A percentile compares a stretch with the other conserved stretches of the same genome.
phyloP scores from a whole-genome alignment of 768 basidiomycete genomes.

The Coprinopsis cinerea region DNA sequence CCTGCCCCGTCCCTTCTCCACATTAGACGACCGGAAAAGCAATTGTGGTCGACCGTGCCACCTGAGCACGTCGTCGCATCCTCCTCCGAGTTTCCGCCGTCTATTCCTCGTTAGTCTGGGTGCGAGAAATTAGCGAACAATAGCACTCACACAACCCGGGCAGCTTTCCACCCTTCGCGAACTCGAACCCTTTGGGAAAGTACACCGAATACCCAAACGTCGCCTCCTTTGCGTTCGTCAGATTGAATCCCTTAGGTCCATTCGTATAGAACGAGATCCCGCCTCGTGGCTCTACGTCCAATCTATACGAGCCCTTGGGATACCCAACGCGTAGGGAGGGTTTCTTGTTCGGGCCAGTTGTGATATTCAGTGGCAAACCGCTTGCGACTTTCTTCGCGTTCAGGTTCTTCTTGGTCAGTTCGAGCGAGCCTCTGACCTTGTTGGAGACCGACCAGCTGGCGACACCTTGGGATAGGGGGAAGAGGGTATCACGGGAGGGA shows the following conservation, averaged over 20 bases:
- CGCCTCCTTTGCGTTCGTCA: slow-evolving; percentile 51
- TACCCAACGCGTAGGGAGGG: slow-evolving; percentile 38
- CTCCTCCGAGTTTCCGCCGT: slow-evolving; percentile 42
- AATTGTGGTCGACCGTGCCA: slow-evolving; percentile 42
- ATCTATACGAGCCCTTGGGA: slow-evolving; percentile 46
- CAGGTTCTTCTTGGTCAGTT: background rate
- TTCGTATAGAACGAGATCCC: slow-evolving; percentile 62
- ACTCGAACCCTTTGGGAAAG: slow-evolving; percentile 53
- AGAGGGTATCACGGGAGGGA: background rate
- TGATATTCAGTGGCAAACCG: background rate
- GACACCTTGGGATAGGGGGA: background rate
- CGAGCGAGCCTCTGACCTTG: background rate
- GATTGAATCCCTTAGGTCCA: slow-evolving; percentile 40
- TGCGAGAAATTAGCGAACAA: background rate
- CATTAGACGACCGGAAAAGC: slow-evolving; percentile 60
- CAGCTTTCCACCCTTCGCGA: slow-evolving; percentile 57
- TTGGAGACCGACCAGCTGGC: background rate
- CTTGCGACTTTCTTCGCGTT: background rate
- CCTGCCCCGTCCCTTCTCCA: slow-evolving; percentile 51
- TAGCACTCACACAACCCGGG: slow-evolving; percentile 53
- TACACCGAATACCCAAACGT: slow-evolving; percentile 50
- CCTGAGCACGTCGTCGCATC: slow-evolving; percentile 50
- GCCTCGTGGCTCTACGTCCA: slow-evolving; percentile 33
- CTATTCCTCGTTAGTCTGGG: slow-evolving; percentile 19
- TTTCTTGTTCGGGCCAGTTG: background rate